Evolutionary conservation across 2,329 filamentous ascomycete species (phyloP), one percentile per base, ranked within the genome.

Genomic region (Fusarium haematococcum): DNA sequence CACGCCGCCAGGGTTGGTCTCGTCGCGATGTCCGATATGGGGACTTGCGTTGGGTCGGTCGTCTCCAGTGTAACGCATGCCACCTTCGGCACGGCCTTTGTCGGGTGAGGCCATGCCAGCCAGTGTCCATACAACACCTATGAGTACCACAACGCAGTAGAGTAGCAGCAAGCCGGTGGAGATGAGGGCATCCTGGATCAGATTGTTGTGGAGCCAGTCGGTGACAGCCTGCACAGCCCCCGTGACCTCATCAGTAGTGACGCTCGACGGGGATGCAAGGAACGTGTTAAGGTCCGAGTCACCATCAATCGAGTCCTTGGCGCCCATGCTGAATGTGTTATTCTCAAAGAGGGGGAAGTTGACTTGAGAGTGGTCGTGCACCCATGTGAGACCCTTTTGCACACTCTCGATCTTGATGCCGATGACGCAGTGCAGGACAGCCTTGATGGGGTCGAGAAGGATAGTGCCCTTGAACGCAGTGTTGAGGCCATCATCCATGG

Each of bases 361-460:
- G 77, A 99, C 89, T 71, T 97, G 90, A 5, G 97, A 95, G 80
- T 98, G 86, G 75, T 98, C 92, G 78, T 94, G 90, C 13, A 98
- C 93, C 96, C 96, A 99, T 1, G 94, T 97, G n/a, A 98, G 88
- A 14, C 93, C 97, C 79, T 93, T 92, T 81, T 98, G 91, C 74
- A 99, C 91, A 25, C 91, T 90, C 75, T 94, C 91, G 72, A 98
- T 88, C 86, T 98, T 98, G 79, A 97, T 88, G 9, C 92, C 91
- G 74, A 98, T 91, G n/a, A 98, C 87, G 80, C 97, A 98, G 80
- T 94, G 90, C 72, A 98, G 88, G 37, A 98, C 91, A 50, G 94
- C 92, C 78, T 91, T 88, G 78, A 98, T 92, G 0, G 95, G 94
- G 32, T 92, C 90, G 74, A 95, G 89, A 50, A 98, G 91, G 48